Evolutionary conservation across 1,284 basidiomycete genomes (phyloP), one percentile per base, ranked within the genome.

Genomic region (Macrocystidia cucumis): DNA sequence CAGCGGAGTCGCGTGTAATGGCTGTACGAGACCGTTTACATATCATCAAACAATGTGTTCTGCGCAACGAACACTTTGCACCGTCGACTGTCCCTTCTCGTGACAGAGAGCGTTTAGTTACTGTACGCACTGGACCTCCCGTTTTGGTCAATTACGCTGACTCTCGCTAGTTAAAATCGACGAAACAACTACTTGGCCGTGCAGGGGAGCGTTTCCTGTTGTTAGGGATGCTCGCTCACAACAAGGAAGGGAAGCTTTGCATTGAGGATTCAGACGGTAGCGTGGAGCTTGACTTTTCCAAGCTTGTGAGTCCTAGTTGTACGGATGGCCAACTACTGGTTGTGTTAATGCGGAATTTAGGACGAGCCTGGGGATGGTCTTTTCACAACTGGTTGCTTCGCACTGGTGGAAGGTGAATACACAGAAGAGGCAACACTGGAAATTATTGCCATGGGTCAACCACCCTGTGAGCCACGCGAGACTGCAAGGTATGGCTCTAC

Each of bases 311-410:
- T 59, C 16, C 18, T 5, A 20, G 6, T 25, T 4, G 14, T 13
- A 13, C 34, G 25, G 3, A 14, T n/a, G n/a, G n/a, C n/a, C n/a
- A n/a, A n/a, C n/a, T n/a, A n/a, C n/a, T n/a, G n/a, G n/a, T n/a
- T n/a, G n/a, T n/a, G n/a, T n/a, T n/a, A n/a, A n/a, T n/a, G n/a
- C n/a, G 26, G 31, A 22, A 32, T 21, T 29, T 44, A 92, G 91
- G 87, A 90, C 41, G 76, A 80, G 41, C 93, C 95, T 4, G 91
- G 92, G 29, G 93, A 97, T 55, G 96, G 96, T 1, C 60, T 99
- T 9, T 98, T 98, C 52, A 97, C 93, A 0, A 93, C 98, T 57
- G 96, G 96, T 0, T 91, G 85, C 41, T 86, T 97, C 59, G 90
- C 92, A 1, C 72, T 99, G 6, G 80, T 98, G 0, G 96, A 98